Evolutionary conservation across 176 grass and related monocot genomes (phyloP), one percentile per base, ranked within the genome.

Genomic region (Oryza meridionalis): DNA sequence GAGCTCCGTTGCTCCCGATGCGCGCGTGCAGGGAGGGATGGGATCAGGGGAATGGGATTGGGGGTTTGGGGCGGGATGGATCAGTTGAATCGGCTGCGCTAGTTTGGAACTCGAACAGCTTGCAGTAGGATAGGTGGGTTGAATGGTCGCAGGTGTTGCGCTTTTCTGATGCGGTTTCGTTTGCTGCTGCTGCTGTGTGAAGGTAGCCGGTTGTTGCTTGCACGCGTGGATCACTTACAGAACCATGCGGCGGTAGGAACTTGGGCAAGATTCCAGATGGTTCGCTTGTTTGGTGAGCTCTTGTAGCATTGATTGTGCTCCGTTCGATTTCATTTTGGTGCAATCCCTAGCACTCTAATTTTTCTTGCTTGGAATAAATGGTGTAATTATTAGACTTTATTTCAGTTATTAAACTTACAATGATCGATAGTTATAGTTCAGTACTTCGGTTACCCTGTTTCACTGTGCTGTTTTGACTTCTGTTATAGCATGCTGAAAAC

Each of bases 261-360:
- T 45, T 24, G 78, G 78, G 55, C 71, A 32, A 16, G 65, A 53
- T 49, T 51, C 10, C 5, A 27, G 27, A 82, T 82, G 85, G 26
- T 26, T 47, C 79, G 38, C 85, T 45, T 69, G 21, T 3, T 82
- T 69, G 85, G 85, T 81, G 3, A 62, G 70, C 35, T 37, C 35
- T 81, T 47, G 0, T 67, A 67, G 69, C 6, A 6, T 19, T 58
- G 64, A 19, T 45, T 78, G 66, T 62, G 47, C 12, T 84, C 73
- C 6, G 7, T 67, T 77, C 55, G 11, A 37, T 47, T 22, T 2
- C 27, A 2, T 44, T 16, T 35, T 35, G 33, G 4, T 65, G 55
- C 25, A 11, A 21, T 40, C 21, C 49, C 16, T 45, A n/a, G 65
- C 5, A 47, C 45, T 0, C n/a, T 74, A 29, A 17, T 35, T 64